These are phyloP conservation scores for Neofusicoccum ribis DNA, from an alignment of 2,329 filamentous ascomycete genomes.

Conservation along the genomic window DNA sequence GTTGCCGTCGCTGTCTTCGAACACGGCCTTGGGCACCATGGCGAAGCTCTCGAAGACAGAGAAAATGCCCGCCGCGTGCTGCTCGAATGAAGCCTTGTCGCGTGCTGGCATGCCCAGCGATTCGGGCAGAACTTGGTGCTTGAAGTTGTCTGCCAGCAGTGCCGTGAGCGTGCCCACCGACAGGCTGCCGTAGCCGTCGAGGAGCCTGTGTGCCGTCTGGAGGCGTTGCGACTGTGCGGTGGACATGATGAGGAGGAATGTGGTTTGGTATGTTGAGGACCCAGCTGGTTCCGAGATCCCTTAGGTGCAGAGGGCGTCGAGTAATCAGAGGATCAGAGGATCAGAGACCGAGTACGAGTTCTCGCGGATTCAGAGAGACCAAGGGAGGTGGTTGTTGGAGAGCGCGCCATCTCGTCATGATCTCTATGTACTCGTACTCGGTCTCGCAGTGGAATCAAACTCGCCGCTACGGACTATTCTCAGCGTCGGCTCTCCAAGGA, in stretches of 20 bases:
- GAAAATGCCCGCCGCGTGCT: conserved; percentile 44
- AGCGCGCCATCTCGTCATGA: not conserved
- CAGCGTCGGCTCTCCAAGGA: not conserved
- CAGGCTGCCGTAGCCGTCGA: conserved; percentile 44
- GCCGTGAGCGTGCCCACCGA: conserved; percentile 40
- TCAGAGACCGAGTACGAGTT: no score
- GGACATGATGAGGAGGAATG: not conserved
- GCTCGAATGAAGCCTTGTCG: conserved; percentile 38
- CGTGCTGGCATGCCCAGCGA: conserved; percentile 42
- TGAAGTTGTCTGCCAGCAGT: conserved; percentile 40
- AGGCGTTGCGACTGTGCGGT: conserved; percentile 25
- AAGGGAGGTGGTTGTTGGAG: not conserved
- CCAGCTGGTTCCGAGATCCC: not conserved
- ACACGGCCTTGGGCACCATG: conserved; percentile 39
- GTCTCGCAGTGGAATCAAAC: not conserved
- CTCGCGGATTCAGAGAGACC: no score
- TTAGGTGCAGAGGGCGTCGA: not conserved
- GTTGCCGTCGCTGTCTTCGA: conserved; percentile 34
- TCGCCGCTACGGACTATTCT: not conserved
- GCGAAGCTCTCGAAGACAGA: conserved; percentile 43
- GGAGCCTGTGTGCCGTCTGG: conserved; percentile 32
- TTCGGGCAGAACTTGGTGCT: conserved; percentile 42
- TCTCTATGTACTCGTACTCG: not conserved
- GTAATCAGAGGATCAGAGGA: no score
- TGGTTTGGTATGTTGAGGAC: not conserved